Base-by-base conservation (phyloP, 1,284 basidiomycete species). In the Termitomyces sp. region DNA sequence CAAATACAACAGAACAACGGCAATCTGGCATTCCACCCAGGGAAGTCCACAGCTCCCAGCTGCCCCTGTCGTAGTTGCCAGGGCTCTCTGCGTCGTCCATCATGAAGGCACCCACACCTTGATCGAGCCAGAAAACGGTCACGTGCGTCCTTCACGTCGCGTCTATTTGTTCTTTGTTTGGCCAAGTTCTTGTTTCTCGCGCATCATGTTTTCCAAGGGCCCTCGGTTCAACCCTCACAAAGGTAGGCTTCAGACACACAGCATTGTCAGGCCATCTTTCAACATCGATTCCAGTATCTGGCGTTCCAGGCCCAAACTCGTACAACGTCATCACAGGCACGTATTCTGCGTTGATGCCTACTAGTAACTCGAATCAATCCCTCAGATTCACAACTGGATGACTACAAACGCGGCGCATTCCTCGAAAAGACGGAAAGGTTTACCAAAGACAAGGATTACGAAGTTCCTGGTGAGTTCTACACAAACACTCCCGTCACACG, bases 321-420 rank as follows among this genome's bases (percentile, higher is more conserved):
- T 75, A 76, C 64, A 67, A 68, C 54, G 31, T 66, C 28, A 44
- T 45, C 13, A 55, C 64, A 64, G 67, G 69, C 69, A 26, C 30
- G 40, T 33, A 7, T 26, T 13, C 26, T 43, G 15, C 13, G 15
- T 26, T 9, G 41, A 26, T 26, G 7, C 2, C 24, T 26, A 42
- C 15, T 5, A 4, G 6, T 8, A n/a, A n/a, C 41, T 26, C 24
- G 24, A 24, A 8, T 43, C 17, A 21, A 21, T 10, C 9, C 2
- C 42, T 7, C 24, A 43, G 42, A 45, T 9, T 31, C 44, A 1
- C 44, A 73, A 21, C 68, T 72, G 17, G 78, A 81, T 40, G 64
- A 71, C 8, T 79, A 83, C 62, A 84, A 83, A 62, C 73, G 74
- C 15, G 79, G 80, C 1, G 79, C 79, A 24, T 79, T 82, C 57